Conservation (phyloP, 139 green algal genomes). For the Closterium sp. region DNA sequence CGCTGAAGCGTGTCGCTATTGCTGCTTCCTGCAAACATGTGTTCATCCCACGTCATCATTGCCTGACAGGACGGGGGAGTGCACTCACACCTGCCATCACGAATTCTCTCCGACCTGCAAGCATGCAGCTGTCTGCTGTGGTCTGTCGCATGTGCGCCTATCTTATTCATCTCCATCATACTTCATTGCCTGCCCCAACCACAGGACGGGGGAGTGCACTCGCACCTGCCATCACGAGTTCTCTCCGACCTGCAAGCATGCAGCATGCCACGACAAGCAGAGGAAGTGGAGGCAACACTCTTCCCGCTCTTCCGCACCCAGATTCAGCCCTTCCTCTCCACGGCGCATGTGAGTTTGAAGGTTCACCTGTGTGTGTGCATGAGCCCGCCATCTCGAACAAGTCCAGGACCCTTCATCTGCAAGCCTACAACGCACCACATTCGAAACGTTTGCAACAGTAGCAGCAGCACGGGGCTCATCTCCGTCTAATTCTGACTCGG, state of each 20-base stretch:
- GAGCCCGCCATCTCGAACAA: too few relatives aligned
- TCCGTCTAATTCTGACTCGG: too few relatives aligned
- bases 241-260: constrained; percentile 4
- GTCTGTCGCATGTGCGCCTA: too few relatives aligned
- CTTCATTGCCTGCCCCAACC: too few relatives aligned
- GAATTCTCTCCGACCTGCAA: constrained; percentile 10
- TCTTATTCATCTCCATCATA: too few relatives aligned
- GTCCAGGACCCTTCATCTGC: too few relatives aligned
- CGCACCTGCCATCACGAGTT: constrained; percentile 1
- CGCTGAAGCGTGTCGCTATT: not conserved
- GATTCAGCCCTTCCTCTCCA: not conserved
- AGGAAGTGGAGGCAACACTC: constrained; percentile 19
- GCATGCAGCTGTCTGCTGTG: not conserved
- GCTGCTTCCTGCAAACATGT: not conserved
- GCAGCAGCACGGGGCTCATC: too few relatives aligned
- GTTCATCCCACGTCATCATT: not conserved
- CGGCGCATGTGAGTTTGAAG: constrained; percentile 14
- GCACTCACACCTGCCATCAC: constrained; percentile 1
- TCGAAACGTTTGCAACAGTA: too few relatives aligned
- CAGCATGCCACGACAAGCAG: not conserved
- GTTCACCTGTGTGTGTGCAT: too few relatives aligned
- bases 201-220: constrained; percentile 16
- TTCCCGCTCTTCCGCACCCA: constrained; percentile 24
- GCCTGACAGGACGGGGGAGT: not conserved
- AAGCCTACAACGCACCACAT: too few relatives aligned